A percentile compares a stretch with the other conserved stretches of the same genome.
Evolutionary conservation across 1,284 basidiomycete genomes (phyloP).

Genomic region (Ustilago lituana): DNA sequence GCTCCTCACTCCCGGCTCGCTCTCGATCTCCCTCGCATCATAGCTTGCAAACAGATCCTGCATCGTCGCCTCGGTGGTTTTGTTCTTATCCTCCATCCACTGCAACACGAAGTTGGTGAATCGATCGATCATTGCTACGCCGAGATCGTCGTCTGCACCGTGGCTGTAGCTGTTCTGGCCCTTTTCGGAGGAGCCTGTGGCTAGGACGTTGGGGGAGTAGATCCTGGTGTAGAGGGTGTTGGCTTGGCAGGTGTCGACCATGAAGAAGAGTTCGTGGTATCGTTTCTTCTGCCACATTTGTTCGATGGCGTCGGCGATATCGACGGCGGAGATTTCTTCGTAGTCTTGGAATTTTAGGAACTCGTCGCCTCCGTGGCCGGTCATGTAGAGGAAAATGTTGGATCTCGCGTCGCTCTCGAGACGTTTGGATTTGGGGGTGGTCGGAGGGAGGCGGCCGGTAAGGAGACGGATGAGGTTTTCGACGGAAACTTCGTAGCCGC

Average conservation of each 20-base stretch:
- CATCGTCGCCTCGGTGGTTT: slow-evolving; percentile 83
- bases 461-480: slow-evolving; percentile 92
- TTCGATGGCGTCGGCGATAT: slow-evolving; percentile 90
- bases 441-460: slow-evolving; percentile 70
- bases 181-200: slow-evolving; percentile 87
- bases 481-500: slow-evolving; percentile 96
- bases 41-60: slow-evolving; percentile 88
- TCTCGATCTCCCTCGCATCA: slow-evolving; percentile 79
- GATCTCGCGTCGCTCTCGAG: slow-evolving; percentile 89
- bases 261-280: slow-evolving; percentile 96
- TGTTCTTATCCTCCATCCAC: slow-evolving; percentile 90
- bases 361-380: slow-evolving; percentile 96
- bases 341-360: slow-evolving; percentile 99
- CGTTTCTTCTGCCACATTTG: slow-evolving; percentile 96
- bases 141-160: slow-evolving; percentile 90
- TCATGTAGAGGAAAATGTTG: slow-evolving; percentile 97
- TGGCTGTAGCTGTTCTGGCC: slow-evolving; percentile 96
- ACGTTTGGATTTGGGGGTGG: slow-evolving; percentile 87
- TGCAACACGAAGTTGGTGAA: slow-evolving; percentile 92
- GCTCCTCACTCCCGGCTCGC: slow-evolving; percentile 84
- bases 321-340: slow-evolving; percentile 95
- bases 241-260: slow-evolving; percentile 98
- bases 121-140: slow-evolving; percentile 92
- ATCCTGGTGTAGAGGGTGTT: slow-evolving; percentile 94
- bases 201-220: slow-evolving; percentile 94